Base-by-base conservation (phyloP, 1,284 basidiomycete genomes). In the Trichosporon asahii region DNA sequence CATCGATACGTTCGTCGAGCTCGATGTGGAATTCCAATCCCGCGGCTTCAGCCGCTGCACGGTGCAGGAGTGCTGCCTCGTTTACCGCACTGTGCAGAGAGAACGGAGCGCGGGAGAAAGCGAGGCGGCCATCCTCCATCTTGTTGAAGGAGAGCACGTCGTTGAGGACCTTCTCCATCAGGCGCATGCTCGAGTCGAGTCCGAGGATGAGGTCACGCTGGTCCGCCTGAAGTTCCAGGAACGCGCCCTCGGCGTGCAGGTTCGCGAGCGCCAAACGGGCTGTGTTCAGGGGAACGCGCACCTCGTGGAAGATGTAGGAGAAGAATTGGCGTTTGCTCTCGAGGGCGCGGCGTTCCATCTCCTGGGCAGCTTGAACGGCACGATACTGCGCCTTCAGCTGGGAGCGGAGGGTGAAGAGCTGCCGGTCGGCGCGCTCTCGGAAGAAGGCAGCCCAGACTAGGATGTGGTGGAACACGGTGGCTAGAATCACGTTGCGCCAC, bases 251-350 rank as follows among this genome's bases (percentile, higher is more conserved):
- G 0, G 91, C 92, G 71, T 91, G 89, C 86, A 95, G 90, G 78
- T 96, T 95, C 83, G 95, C 94, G 8, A 94, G 90, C 0, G 93
- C 93, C 37, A 95, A 85, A 9, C 94, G 84, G 0, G 93, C 94
- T 37, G 93, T 95, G 78, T 96, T 95, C 72, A 96, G 85, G n/a
- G 94, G 94, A 57, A 96, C 94, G 74, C 94, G 89, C 79, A 94
- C 93, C 85, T 93, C 80, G 72, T 83, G 81, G 68, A 83, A 83
- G 75, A 82, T 90, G 79, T 91, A 91, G 64, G 90, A 91, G 27
- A 92, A 93, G 60, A 94, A 87, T 11, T 92, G 88, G 64, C 91
- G 86, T 79, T 93, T 85, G 2, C 90, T 91, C 74, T 93, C 91
- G 1, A 89, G 87, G 5, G 92, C 90, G 73, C 89, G 89, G 66